Conservation (phyloP, 2,329 filamentous ascomycete species). For the Hypoxylon sp. region DNA sequence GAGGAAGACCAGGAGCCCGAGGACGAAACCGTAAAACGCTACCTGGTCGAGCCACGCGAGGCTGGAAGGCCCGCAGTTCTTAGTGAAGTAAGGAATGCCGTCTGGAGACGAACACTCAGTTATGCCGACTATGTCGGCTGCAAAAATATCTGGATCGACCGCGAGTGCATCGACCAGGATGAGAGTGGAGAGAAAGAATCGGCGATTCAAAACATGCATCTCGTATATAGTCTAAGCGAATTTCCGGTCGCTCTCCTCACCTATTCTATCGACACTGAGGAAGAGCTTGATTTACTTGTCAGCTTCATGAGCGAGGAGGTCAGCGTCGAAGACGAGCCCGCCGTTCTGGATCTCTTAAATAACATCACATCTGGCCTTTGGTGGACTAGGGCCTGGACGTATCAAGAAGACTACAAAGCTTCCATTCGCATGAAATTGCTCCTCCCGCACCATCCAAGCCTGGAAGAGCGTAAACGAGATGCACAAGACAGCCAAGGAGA, state of each 20-base stretch:
- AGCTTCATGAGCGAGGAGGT: slow-evolving; percentile 38
- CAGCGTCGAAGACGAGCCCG: slow-evolving; percentile 32
- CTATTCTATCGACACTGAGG: slow-evolving; percentile 35
- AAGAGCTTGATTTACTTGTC: slow-evolving; percentile 40
- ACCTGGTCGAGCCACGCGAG: slow-evolving; percentile 39
- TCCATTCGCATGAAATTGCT: slow-evolving; percentile 43
- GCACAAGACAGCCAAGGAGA: slow-evolving; percentile 21
- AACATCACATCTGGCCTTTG: slow-evolving; percentile 43
- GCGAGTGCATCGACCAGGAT: slow-evolving; percentile 43
- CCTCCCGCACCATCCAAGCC: slow-evolving; percentile 38
- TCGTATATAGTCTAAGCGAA: slow-evolving; percentile 43
- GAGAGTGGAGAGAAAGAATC: slow-evolving; percentile 40
- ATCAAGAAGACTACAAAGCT: slow-evolving; percentile 45
- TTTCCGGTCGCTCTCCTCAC: slow-evolving; percentile 43
- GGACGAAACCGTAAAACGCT: slow-evolving; percentile 27
- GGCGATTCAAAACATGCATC: slow-evolving; percentile 46
- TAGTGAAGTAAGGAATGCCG: slow-evolving; percentile 40
- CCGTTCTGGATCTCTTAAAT: slow-evolving; percentile 37
- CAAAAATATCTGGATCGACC: slow-evolving; percentile 44
- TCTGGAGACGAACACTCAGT: slow-evolving; percentile 41
- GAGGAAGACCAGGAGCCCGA: slow-evolving; percentile 34
- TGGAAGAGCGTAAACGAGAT: slow-evolving; percentile 40
- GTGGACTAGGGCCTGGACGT: slow-evolving; percentile 46
- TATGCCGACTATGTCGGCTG: slow-evolving; percentile 41
- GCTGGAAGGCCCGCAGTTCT: slow-evolving; percentile 35